Evolutionary conservation across 495 filamentous ascomycete species (phyloP), one percentile per base, ranked within the genome.

Genomic region (Aspergillus biplanus): DNA sequence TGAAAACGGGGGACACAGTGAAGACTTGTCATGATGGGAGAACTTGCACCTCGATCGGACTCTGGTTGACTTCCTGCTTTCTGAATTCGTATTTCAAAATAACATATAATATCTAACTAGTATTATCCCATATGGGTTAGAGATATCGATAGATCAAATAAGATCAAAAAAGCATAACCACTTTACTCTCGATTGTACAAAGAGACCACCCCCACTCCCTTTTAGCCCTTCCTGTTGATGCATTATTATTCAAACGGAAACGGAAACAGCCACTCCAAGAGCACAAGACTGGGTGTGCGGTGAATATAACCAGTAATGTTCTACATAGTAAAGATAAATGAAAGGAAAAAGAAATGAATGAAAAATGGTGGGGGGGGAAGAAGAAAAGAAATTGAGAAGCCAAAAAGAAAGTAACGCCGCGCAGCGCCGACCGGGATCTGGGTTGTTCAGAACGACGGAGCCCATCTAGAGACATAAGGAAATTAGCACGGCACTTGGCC

Each of bases 341-440:
- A 54, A 59, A 50, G 53, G n/a, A 35, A 52, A 61, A 46, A 16
- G 39, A 33, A 53, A 49, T 18, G 12, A 16, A 59, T 35, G 48
- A 50, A 56, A 59, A n/a, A 58, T 50, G 21, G n/a, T 55, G 21
- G 27, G 48, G 37, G 54, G 59, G 34, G 34, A 52, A 59, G 27
- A 65, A 70, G 58, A 65, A 46, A 58, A 61, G 60, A 54, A 67
- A 63, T 31, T 59, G 58, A 67, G 49, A 60, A 59, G 53, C 35
- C 65, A 58, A 73, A 70, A 75, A 75, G 69, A 69, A 52, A 65
- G 50, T 9, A 77, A 79, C 75, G 73, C 75, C 73, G 67, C 58
- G 63, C 63, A 71, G 67, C 66, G 67, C 72, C 71, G 67, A 57
- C 62, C 59, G 62, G 34, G 63, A 58, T 56, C 52, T 46, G 56